phyloP scores from a whole-genome alignment of 2,329 filamentous ascomycete genomes.

The Penicillium janthinellum region DNA sequence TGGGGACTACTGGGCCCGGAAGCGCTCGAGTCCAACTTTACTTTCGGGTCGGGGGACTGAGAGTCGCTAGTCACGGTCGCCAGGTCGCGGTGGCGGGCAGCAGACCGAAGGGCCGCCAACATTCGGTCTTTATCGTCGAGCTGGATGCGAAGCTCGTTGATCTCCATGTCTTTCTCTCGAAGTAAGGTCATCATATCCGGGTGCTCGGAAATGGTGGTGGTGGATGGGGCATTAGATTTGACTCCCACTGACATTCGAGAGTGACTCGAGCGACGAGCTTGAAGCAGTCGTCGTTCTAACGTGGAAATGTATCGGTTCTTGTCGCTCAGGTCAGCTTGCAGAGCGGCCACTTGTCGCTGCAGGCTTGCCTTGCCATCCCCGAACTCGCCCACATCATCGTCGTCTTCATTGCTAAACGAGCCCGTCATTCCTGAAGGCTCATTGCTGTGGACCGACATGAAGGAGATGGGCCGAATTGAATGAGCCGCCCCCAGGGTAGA shows the following conservation, averaged over 20 bases:
- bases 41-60: slow-evolving; percentile 34
- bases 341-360: slow-evolving; percentile 80
- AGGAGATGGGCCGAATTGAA: slow-evolving; percentile 67
- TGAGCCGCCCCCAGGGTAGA: slow-evolving; percentile 56
- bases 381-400: slow-evolving; percentile 79
- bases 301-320: slow-evolving; percentile 97
- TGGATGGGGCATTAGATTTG: slow-evolving; percentile 59
- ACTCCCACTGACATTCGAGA: slow-evolving; percentile 78
- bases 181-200: slow-evolving; percentile 72
- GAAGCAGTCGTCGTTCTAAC: slow-evolving; percentile 85
- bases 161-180: slow-evolving; percentile 89
- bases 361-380: slow-evolving; percentile 84
- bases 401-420: slow-evolving; percentile 47
- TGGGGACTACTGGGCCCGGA: slow-evolving; percentile 32
- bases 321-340: slow-evolving; percentile 93
- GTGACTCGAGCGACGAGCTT: slow-evolving; percentile 86
- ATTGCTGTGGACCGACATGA: slow-evolving; percentile 60
- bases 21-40: slow-evolving; percentile 31
- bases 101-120: slow-evolving; percentile 81
- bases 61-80: slow-evolving; percentile 61
- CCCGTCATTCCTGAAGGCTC: slow-evolving; percentile 34
- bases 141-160: slow-evolving; percentile 82
- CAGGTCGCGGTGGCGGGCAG: slow-evolving; percentile 80
- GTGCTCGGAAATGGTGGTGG: slow-evolving; percentile 71
- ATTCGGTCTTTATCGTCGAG: slow-evolving; percentile 95